These are phyloP conservation scores for Colletotrichum tanaceti DNA, from an alignment of 2,329 filamentous ascomycete species.

Conservation along the genomic window DNA sequence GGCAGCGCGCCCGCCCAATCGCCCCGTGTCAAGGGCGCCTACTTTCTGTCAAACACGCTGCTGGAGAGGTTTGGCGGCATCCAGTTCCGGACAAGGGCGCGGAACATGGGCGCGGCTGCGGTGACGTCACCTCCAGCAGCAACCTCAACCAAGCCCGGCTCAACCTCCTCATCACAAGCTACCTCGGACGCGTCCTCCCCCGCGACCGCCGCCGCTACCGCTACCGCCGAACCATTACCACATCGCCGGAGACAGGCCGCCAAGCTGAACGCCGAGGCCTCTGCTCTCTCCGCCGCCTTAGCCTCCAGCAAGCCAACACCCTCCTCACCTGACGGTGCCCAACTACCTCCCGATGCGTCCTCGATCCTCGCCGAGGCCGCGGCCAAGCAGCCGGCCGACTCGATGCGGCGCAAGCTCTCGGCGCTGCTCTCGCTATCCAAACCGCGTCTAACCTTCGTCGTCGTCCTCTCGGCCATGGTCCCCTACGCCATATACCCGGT, in stretches of 20 bases:
- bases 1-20: too few relatives aligned
- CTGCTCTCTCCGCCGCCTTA: constrained; percentile 8
- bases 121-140: too few relatives aligned
- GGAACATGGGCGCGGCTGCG: too few relatives aligned
- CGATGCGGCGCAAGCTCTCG: constrained; percentile 74
- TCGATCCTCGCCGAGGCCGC: constrained; percentile 65
- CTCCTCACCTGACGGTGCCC: constrained; percentile 43
- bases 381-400: constrained; percentile 61
- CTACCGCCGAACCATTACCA: constrained; percentile 12
- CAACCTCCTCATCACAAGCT: too few relatives aligned
- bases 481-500: constrained; percentile 95
- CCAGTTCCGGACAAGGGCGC: too few relatives aligned
- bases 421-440: constrained; percentile 94
- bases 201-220: too few relatives aligned
- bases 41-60: too few relatives aligned
- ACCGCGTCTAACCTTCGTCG: constrained; percentile 89
- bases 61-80: too few relatives aligned
- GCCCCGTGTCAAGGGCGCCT: too few relatives aligned
- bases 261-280: constrained; percentile 29
- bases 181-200: too few relatives aligned
- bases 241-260: constrained; percentile 41
- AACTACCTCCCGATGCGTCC: constrained; percentile 64
- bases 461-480: constrained; percentile 90
- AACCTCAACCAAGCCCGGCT: too few relatives aligned
- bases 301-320: constrained; percentile 5